phyloP scores from a whole-genome alignment of 164 flowering plant species.

The Platanus orientalis region DNA sequence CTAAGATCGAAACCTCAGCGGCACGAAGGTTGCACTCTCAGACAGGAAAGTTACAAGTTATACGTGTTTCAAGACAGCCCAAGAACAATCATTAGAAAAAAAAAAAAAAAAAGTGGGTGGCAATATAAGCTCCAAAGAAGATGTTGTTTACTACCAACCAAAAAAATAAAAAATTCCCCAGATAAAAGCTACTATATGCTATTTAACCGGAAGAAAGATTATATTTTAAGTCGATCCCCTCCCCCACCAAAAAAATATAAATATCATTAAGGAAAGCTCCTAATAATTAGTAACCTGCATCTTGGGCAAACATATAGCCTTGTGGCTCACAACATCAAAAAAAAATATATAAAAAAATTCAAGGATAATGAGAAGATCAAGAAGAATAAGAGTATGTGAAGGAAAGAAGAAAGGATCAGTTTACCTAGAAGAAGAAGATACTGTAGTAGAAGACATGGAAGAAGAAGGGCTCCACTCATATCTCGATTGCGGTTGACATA shows the following conservation, averaged over 20 bases:
- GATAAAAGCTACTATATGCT: too few species aligned
- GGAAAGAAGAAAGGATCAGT: constrained; percentile 1
- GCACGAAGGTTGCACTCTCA: constrained; percentile 5
- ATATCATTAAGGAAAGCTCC: not conserved
- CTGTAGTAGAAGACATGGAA: too few species aligned
- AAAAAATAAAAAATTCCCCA: too few species aligned
- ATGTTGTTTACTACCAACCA: too few species aligned
- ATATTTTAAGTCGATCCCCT: too few species aligned
- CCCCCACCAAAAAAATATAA: not conserved
- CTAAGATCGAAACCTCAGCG: constrained; percentile 3
- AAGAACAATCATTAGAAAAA: constrained; percentile 11
- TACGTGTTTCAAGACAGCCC: constrained; percentile 9
- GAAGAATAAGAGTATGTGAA: not conserved
- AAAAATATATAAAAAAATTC: too few species aligned
- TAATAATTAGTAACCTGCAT: not conserved
- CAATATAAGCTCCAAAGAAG: constrained; percentile 1
- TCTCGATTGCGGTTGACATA: too few species aligned
- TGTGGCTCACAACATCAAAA: too few species aligned
- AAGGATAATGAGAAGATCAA: not conserved
- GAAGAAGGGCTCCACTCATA: too few species aligned
- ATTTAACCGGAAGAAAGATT: too few species aligned
- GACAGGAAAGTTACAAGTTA: not conserved
- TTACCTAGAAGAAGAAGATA: too few species aligned
- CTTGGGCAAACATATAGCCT: too few species aligned
- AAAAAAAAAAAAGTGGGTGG: not conserved